Base-by-base conservation (phyloP, 2,329 filamentous ascomycete species). In the Pseudogymnoascus sp. region DNA sequence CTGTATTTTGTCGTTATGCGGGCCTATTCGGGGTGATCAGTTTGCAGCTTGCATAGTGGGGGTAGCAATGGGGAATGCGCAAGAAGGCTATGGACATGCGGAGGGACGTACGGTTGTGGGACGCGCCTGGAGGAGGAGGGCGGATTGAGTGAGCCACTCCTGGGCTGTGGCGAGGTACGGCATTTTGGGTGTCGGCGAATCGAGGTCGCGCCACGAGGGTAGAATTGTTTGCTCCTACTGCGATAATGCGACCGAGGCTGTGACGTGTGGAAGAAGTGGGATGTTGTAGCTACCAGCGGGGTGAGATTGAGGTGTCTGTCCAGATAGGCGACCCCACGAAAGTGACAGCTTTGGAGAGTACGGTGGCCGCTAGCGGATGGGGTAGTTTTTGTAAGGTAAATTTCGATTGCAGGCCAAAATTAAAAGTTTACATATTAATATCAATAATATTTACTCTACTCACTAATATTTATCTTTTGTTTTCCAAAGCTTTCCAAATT, bases 1-100 rank as follows among this genome's bases (percentile, higher is more conserved):
- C 85, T 87, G 84, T 97, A 99, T 80, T 89, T 92, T 66, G 92
- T 96, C 68, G 91, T 95, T 78, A 97, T 90, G 71, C 87, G 85
- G 58, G 93, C 92, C 92, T 97, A 71, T 25, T 18, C 21, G 15
- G 18, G 40, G 60, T 59, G 48, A 7, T 55, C 48, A 55, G 9
- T 33, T 33, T 55, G 48, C 12, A 3, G 29, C 5, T 55, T 33
- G 29, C 48, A 33, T 12, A 62, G 63, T 61, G 59, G 64, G 55
- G 62, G 64, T 36, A 58, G 63, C 52, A 58, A 48, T 62, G 62
- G 60, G 5, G 31, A 18, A 8, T 33, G 29, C 10, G 48, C 9
- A 5, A 21, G 48, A 33, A n/a, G 27, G 27, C 0, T 55, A 55
- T 55, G 33, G 31, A 63, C n/a, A 59, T 58, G 61, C 48, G n/a